These are phyloP conservation scores for Fusarium austroafricanum DNA, from an alignment of 2,329 filamentous ascomycete genomes.

Conservation along the genomic window DNA sequence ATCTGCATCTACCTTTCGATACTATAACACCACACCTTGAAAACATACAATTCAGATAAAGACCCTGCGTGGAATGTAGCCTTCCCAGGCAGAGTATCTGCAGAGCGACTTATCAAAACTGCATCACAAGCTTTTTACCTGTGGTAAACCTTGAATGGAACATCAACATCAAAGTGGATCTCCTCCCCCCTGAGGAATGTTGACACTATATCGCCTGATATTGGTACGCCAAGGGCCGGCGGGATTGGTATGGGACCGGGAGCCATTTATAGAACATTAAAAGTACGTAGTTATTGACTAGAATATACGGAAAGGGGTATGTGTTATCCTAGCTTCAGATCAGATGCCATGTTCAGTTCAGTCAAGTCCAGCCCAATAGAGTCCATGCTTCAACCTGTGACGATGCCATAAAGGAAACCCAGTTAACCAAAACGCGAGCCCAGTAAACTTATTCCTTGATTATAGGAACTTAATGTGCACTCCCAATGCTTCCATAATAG, in stretches of 20 bases:
- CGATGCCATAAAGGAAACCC: slow-evolving; percentile 16
- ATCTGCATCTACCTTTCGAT: not conserved
- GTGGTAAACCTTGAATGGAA: slow-evolving; percentile 12
- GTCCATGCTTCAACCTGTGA: too few species aligned
- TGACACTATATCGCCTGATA: slow-evolving; percentile 22
- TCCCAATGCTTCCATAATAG: slow-evolving; percentile 18
- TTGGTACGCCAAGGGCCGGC: slow-evolving; percentile 14
- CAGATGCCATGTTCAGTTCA: slow-evolving; percentile 13
- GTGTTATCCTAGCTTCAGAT: slow-evolving; percentile 41
- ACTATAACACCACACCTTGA: not conserved
- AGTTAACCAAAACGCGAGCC: slow-evolving; percentile 15
- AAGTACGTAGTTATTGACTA: slow-evolving; percentile 40
- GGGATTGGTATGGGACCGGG: not conserved
- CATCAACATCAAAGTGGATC: slow-evolving; percentile 9
- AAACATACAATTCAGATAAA: not conserved
- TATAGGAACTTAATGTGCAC: slow-evolving; percentile 11
- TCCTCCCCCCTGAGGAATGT: slow-evolving; percentile 8
- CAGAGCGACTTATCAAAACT: not conserved
- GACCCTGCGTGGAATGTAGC: slow-evolving; percentile 7
- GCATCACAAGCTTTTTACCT: slow-evolving; percentile 11
- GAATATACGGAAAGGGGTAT: slow-evolving; percentile 47
- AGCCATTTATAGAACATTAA: slow-evolving; percentile 34
- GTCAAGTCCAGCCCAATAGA: too few species aligned
- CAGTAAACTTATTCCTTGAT: slow-evolving; percentile 18
- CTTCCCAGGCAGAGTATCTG: not conserved